Evolutionary conservation across 2,329 filamentous ascomycete species (phyloP).

Genomic region (Talaromyces sp.): DNA sequence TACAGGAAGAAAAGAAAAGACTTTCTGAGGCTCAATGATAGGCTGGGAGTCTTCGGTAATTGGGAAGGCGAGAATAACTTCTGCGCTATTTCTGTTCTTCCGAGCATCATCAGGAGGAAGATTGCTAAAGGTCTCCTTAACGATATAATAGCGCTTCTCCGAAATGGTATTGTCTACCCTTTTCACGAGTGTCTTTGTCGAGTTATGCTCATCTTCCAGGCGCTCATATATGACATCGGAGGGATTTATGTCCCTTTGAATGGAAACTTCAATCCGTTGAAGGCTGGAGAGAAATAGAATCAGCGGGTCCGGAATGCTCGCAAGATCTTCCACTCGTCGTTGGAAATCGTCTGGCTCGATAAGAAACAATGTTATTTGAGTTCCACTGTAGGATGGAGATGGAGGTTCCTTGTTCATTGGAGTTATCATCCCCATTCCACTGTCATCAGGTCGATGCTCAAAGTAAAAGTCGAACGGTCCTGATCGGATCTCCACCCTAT

Average conservation of each 20-base stretch:
- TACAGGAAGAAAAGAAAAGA: constrained; percentile 47
- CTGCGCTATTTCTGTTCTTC: background rate
- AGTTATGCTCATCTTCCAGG: background rate
- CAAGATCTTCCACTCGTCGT: background rate
- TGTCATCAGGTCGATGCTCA: constrained; percentile 29
- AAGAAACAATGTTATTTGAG: background rate
- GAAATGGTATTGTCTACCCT: background rate
- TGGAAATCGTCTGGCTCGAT: background rate
- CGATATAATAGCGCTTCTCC: background rate
- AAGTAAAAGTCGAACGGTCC: constrained; percentile 33
- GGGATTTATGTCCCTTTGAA: no score
- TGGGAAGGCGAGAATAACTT: constrained; percentile 2
- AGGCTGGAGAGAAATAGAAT: background rate
- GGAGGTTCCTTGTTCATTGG: constrained; percentile 33
- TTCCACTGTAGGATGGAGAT: background rate
- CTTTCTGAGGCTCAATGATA: constrained; percentile 33
- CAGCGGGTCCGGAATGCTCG: background rate
- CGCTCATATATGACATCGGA: no score
- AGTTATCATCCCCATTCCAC: constrained; percentile 49
- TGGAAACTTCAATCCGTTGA: background rate
- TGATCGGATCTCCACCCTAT: constrained; percentile 36
- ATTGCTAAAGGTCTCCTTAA: background rate
- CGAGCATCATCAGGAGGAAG: background rate
- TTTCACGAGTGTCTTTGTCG: background rate
- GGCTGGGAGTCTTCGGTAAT: constrained; percentile 19